Percentiles rank a stretch among this genome's conserved stretches.
Conservation (phyloP, 1,139 yeast species). For the Zygotorulaspora mrakii region DNA sequence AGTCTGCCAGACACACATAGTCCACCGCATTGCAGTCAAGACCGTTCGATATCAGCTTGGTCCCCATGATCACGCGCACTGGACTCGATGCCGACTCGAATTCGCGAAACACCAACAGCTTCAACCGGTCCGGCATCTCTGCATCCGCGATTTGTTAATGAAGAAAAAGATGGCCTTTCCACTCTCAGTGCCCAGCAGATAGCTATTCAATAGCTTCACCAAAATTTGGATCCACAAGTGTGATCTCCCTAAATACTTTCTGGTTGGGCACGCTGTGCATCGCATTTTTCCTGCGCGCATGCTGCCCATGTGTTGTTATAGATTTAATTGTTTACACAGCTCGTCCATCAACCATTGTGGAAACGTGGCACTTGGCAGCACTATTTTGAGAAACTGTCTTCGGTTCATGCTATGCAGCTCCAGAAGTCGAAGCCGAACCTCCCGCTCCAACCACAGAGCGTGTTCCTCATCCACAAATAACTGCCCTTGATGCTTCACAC, state of each 20-base stretch:
- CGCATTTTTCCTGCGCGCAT: constrained; percentile 2
- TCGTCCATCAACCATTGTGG: constrained; percentile 1
- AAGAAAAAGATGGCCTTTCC: constrained; percentile 4
- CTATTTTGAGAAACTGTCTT: constrained; percentile 1
- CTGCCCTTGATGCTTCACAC: background rate
- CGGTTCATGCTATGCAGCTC: background rate
- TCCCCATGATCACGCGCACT: constrained; percentile 1
- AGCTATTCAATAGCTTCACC: background rate
- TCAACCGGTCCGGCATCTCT: constrained; percentile 3
- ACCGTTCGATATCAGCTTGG: constrained; percentile 1
- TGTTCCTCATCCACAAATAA: constrained; percentile 3
- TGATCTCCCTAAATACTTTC: background rate
- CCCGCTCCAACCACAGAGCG: constrained; percentile 2
- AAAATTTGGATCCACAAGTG: background rate
- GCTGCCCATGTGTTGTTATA: background rate
- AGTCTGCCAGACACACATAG: constrained; percentile 2
- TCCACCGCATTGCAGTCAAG: background rate
- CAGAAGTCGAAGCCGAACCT: background rate
- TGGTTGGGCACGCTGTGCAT: background rate
- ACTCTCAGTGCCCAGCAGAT: background rate
- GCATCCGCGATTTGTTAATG: constrained; percentile 2
- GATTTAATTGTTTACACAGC: constrained; percentile 1
- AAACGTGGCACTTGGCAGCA: constrained; percentile 4
- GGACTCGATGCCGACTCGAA: constrained; percentile 2
- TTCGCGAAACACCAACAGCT: constrained; percentile 2